Evolutionary conservation across 495 filamentous ascomycete genomes (phyloP).

Genomic region (Aspergillus cavernicola): DNA sequence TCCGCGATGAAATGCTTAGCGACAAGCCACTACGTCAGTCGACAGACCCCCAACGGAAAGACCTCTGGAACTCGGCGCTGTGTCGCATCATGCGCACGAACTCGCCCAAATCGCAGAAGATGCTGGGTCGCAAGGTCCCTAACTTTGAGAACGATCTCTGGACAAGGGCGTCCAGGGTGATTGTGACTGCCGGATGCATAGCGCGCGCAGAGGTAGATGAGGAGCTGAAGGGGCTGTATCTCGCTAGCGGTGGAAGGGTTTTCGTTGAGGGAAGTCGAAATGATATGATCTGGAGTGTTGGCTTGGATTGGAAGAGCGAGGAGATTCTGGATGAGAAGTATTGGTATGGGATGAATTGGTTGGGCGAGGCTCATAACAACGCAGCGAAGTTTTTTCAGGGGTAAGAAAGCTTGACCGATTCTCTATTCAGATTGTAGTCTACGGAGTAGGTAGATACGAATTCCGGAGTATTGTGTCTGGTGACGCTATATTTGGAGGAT

Average conservation of each 20-base stretch:
- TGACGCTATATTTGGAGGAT: neutral
- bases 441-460: too few relatives aligned
- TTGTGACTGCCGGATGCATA: slow-evolving; percentile 11
- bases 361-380: slow-evolving; percentile 9
- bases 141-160: slow-evolving; percentile 6
- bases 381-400: neutral
- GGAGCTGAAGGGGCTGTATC: slow-evolving; percentile 4
- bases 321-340: slow-evolving; percentile 11
- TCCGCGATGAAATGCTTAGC: neutral
- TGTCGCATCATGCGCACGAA: slow-evolving; percentile 9
- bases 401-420: neutral
- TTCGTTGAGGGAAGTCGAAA: slow-evolving; percentile 12
- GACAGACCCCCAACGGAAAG: neutral
- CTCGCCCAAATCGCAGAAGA: slow-evolving; percentile 7
- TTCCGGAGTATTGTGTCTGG: neutral
- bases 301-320: slow-evolving; percentile 12
- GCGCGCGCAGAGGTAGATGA: slow-evolving; percentile 12
- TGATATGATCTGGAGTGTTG: slow-evolving; percentile 12
- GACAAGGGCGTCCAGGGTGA: neutral
- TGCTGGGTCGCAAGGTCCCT: neutral
- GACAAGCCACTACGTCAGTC: neutral
- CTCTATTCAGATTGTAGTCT: too few relatives aligned
- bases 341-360: slow-evolving; percentile 7
- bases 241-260: neutral
- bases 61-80: slow-evolving; percentile 1